Evolutionary conservation across 805 yeast genomes (phyloP).

Genomic region (Torulaspora microellipsoides): DNA sequence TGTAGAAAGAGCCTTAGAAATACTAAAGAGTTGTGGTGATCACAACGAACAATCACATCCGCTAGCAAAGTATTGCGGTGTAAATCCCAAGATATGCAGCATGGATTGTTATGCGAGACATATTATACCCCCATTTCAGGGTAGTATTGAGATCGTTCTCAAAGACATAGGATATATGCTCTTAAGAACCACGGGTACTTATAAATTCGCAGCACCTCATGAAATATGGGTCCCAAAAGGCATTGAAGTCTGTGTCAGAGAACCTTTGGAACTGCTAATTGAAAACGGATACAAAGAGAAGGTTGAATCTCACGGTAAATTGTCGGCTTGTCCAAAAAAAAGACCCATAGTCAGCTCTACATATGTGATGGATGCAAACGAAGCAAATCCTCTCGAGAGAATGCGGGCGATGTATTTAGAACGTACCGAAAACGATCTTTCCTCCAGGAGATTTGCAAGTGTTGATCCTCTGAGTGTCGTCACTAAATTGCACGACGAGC

Average conservation of each 20-base stretch:
- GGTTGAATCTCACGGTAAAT: constrained; percentile 33
- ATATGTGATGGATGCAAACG: constrained; percentile 26
- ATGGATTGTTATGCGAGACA: constrained; percentile 38
- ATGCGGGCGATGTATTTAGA: constrained; percentile 28
- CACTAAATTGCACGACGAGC: constrained; percentile 11
- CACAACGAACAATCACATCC: constrained; percentile 30
- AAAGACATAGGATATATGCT: constrained; percentile 61
- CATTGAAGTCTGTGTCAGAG: constrained; percentile 49
- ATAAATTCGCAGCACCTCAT: constrained; percentile 34
- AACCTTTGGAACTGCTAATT: constrained; percentile 40
- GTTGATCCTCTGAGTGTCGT: constrained; percentile 21
- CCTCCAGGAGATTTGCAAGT: constrained; percentile 17
- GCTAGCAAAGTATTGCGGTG: constrained; percentile 30
- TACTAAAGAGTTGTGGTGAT: constrained; percentile 19
- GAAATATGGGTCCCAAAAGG: constrained; percentile 56
- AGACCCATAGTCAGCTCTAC: constrained; percentile 28
- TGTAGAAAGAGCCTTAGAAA: constrained; percentile 34
- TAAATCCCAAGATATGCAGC: constrained; percentile 11
- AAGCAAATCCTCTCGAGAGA: constrained; percentile 17
- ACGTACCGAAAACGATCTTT: constrained; percentile 23
- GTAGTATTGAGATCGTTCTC: constrained; percentile 60
- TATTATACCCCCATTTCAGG: constrained; percentile 66
- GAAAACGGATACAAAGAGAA: constrained; percentile 31
- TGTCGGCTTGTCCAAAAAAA: constrained; percentile 21
- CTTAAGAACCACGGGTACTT: constrained; percentile 54